These are phyloP conservation scores for Cutaneotrichosporon cavernicola DNA, from an alignment of 1,284 basidiomycete species.

Conservation along the genomic window DNA sequence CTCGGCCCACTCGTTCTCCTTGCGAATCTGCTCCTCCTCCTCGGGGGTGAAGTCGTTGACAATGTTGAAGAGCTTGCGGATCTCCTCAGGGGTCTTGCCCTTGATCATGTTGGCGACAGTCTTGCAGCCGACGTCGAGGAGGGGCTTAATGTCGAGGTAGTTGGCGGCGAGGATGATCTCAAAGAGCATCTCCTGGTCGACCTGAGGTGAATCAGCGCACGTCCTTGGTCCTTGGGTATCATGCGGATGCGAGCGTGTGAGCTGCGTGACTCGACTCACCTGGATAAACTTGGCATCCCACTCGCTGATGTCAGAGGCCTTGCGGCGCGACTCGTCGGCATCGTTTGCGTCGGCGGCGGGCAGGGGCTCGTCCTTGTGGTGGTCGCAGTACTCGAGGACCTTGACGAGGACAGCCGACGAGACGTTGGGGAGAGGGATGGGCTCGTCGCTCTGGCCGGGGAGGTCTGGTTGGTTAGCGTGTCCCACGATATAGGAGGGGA, in stretches of 20 bases:
- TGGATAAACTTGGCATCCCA: slow-evolving; percentile 99
- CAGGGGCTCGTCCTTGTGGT: slow-evolving; percentile 93
- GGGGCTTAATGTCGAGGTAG: slow-evolving; percentile 98
- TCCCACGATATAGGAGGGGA: slow-evolving; percentile 3
- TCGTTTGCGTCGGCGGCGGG: slow-evolving; percentile 73
- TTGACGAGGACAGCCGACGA: slow-evolving; percentile 95
- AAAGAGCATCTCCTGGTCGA: slow-evolving; percentile 84
- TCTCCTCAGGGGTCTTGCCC: slow-evolving; percentile 85
- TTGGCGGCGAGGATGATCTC: slow-evolving; percentile 99
- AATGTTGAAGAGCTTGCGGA: slow-evolving; percentile 89
- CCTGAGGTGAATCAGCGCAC: slow-evolving; percentile 38
- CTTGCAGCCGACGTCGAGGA: slow-evolving; percentile 98
- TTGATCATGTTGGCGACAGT: slow-evolving; percentile 99
- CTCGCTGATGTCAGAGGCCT: slow-evolving; percentile 95
- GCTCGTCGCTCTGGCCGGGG: slow-evolving; percentile 78
- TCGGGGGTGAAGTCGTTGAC: slow-evolving; percentile 99
- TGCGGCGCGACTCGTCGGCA: slow-evolving; percentile 92
- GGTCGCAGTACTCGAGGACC: slow-evolving; percentile 99
- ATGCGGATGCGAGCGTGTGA: not conserved
- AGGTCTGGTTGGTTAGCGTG: slow-evolving; percentile 63
- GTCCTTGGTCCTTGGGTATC: not conserved
- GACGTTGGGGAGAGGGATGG: slow-evolving; percentile 96
- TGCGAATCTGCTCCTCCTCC: slow-evolving; percentile 99
- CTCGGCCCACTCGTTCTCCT: slow-evolving; percentile 82
- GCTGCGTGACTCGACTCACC: slow-evolving; percentile 45